A percentile compares a stretch with the other conserved stretches of the same genome.
Evolutionary conservation across 495 filamentous ascomycete genomes (phyloP).

Genomic region (Penicillium odoratum): DNA sequence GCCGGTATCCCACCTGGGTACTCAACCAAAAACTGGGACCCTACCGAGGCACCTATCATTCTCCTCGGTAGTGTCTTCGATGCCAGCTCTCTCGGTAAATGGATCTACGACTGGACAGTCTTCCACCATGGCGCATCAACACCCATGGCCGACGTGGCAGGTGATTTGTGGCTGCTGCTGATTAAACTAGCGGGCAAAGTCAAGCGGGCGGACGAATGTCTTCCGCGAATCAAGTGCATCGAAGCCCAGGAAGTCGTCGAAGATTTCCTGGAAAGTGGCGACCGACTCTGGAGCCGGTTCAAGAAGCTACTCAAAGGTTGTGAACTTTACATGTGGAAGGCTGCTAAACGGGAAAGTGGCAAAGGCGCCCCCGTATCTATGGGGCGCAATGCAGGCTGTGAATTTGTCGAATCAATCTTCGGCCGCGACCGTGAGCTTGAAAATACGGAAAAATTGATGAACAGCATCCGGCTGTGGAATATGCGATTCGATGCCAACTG

Average conservation of each 20-base stretch:
- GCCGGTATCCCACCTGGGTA: slow-evolving; percentile 88
- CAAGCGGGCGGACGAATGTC: slow-evolving; percentile 83
- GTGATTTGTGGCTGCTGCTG: slow-evolving; percentile 91
- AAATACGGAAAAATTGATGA: slow-evolving; percentile 94
- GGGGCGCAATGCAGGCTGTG: slow-evolving; percentile 89
- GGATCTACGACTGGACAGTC: slow-evolving; percentile 99
- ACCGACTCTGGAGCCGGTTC: slow-evolving; percentile 82
- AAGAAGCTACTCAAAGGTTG: slow-evolving; percentile 85
- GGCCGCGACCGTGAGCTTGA: slow-evolving; percentile 89
- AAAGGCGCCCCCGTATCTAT: slow-evolving; percentile 63
- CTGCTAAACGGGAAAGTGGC: slow-evolving; percentile 63
- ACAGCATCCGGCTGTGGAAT: slow-evolving; percentile 87
- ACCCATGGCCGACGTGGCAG: slow-evolving; percentile 88
- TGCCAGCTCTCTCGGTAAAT: slow-evolving; percentile 95
- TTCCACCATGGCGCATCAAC: slow-evolving; percentile 83
- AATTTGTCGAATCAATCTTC: slow-evolving; percentile 97
- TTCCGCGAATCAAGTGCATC: slow-evolving; percentile 66
- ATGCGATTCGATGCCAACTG: slow-evolving; percentile 96
- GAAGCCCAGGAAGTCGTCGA: slow-evolving; percentile 81
- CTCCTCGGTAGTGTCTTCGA: slow-evolving; percentile 96
- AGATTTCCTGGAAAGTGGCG: slow-evolving; percentile 90
- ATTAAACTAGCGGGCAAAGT: slow-evolving; percentile 96
- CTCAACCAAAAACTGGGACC: slow-evolving; percentile 98
- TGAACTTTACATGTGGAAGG: slow-evolving; percentile 90
- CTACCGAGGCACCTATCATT: slow-evolving; percentile 87